Evolutionary conservation across 1,139 yeast genomes (phyloP).

Genomic region (Yamadazyma triangularis): DNA sequence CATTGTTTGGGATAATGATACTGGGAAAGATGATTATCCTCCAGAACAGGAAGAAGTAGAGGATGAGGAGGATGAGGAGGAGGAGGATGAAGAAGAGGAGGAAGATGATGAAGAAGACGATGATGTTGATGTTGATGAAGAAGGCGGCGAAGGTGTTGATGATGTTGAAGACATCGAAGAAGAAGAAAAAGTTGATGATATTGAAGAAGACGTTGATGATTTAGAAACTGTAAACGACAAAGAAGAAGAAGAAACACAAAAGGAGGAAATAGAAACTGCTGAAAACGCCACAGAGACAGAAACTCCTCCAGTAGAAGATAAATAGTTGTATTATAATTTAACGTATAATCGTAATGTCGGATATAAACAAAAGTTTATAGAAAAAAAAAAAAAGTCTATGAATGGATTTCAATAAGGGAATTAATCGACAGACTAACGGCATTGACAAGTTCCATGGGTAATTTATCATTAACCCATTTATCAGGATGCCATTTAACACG

Average conservation of each 20-base stretch:
- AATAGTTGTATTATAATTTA: no score
- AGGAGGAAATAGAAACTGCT: no score
- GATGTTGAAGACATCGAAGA: no score
- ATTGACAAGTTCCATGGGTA: conserved; percentile 25
- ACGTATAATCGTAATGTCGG: no score
- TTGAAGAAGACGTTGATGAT: conserved; percentile 23
- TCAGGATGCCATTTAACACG: conserved; percentile 72
- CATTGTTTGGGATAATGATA: conserved; percentile 86
- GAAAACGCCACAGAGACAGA: no score
- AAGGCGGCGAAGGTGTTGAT: no score
- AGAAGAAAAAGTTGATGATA: conserved; percentile 26
- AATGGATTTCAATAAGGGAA: conserved; percentile 4
- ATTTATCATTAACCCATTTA: conserved; percentile 30
- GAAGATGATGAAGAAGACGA: conserved; percentile 53
- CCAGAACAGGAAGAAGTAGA: conserved; percentile 46
- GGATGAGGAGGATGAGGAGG: conserved; percentile 52
- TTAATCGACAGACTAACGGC: conserved; percentile 15
- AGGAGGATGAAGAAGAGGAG: conserved; percentile 56
- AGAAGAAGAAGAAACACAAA: conserved; percentile 8
- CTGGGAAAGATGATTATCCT: conserved; percentile 66
- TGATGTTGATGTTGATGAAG: conserved; percentile 47
- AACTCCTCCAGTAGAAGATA: no score
- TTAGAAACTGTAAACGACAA: conserved; percentile 28
- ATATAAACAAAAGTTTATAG: no score
- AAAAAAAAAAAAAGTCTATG: conserved; percentile 7